A percentile compares a stretch with the other conserved stretches of the same genome.
Evolutionary conservation across 192 early-diverging fungal genomes (phyloP).

Genomic region (Rhizophagus prolifer): DNA sequence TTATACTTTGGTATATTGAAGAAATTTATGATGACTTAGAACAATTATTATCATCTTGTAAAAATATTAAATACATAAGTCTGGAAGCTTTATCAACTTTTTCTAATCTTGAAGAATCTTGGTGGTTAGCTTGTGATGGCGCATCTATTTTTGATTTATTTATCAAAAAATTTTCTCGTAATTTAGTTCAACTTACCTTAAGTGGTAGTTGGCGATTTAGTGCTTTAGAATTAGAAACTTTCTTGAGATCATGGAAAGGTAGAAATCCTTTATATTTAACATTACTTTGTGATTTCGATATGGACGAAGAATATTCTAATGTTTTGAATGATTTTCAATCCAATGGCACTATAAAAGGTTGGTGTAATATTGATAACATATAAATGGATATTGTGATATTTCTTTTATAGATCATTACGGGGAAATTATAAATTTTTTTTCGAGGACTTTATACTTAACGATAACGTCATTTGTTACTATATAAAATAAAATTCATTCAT

Average conservation of each 20-base stretch:
- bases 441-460: no score
- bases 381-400: no score
- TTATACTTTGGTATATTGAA: neutral
- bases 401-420: no score
- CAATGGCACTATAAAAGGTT: neutral
- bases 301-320: neutral
- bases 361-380: neutral
- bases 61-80: neutral
- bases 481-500: no score
- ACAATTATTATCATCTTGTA: neutral
- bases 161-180: neutral
- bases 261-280: neutral
- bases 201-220: neutral
- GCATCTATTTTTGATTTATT: neutral
- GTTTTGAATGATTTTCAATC: neutral
- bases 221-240: neutral
- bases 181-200: neutral
- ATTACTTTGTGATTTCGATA: neutral
- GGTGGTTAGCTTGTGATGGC: neutral
- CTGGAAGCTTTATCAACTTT: neutral
- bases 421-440: no score
- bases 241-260: neutral
- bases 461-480: no score
- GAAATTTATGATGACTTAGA: neutral
- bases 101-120: neutral